Conservation (phyloP, 2,329 filamentous ascomycete genomes). For the Fulvia fulva region DNA sequence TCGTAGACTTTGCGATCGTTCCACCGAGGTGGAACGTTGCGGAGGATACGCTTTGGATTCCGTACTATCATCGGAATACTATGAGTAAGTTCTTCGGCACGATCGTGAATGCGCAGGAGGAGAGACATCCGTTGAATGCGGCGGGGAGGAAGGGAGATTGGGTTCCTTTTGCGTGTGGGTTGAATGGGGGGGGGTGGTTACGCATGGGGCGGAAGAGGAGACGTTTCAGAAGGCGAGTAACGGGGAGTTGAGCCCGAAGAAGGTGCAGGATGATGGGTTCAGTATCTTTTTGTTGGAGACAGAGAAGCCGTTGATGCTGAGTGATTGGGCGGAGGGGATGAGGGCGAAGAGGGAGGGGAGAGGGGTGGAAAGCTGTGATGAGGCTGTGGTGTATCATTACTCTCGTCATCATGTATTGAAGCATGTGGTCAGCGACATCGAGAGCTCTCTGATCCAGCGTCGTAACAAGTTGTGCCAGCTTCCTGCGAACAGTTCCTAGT, state of each 20-base stretch:
- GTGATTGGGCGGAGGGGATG: conserved; percentile 13
- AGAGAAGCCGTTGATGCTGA: conserved; percentile 12
- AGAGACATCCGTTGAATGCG: conserved; percentile 35
- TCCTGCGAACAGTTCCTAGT: no score
- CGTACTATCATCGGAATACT: conserved; percentile 66
- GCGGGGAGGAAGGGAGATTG: conserved; percentile 5
- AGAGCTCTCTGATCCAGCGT: no score
- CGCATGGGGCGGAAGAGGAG: conserved; percentile 14
- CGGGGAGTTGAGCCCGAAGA: conserved; percentile 12
- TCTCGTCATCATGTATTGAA: no score
- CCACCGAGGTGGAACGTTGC: conserved; percentile 63
- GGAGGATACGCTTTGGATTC: conserved; percentile 66
- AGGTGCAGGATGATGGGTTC: conserved; percentile 11
- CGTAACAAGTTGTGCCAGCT: no score
- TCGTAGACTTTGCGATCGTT: conserved; percentile 68
- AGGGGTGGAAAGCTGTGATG: background rate
- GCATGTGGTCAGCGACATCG: no score
- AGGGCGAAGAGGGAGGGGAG: conserved; percentile 6
- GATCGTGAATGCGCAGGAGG: conserved; percentile 54
- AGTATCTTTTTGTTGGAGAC: conserved; percentile 16
- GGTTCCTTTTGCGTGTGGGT: conserved; percentile 12
- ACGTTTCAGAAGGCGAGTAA: conserved; percentile 11
- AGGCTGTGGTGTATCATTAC: no score
- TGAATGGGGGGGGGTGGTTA: conserved; percentile 10
- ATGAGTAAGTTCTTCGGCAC: conserved; percentile 61